Conservation (phyloP, 2,329 filamentous ascomycete species). For the Fusarium torreyae region DNA sequence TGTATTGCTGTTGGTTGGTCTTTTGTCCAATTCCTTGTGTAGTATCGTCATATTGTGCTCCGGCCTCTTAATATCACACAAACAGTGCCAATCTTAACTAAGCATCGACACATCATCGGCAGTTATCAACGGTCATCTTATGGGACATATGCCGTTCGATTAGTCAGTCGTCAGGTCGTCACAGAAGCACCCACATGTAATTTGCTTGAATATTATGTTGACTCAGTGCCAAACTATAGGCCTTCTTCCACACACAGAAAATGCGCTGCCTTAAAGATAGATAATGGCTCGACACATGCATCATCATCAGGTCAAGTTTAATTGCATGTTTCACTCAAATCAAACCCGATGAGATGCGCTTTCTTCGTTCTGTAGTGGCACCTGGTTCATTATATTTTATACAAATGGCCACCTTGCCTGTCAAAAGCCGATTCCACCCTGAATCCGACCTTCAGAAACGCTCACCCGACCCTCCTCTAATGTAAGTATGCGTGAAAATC, state of each 20-base stretch:
- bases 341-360: background rate
- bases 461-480: slow-evolving; percentile 20
- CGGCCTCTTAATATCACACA: slow-evolving; percentile 4
- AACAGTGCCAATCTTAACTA: background rate
- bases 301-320: background rate
- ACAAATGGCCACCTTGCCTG: slow-evolving; percentile 24
- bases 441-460: slow-evolving; percentile 11
- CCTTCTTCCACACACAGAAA: background rate
- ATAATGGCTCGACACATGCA: background rate
- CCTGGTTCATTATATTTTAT: slow-evolving; percentile 36
- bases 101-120: background rate
- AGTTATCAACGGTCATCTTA: background rate
- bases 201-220: background rate
- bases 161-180: too few relatives aligned
- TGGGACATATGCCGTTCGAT: too few relatives aligned
- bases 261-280: background rate
- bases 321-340: slow-evolving; percentile 5
- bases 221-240: background rate
- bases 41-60: slow-evolving; percentile 13
- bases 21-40: background rate
- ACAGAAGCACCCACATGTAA: background rate
- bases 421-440: slow-evolving; percentile 15
- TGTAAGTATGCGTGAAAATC: slow-evolving; percentile 32
- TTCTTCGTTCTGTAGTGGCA: slow-evolving; percentile 39
- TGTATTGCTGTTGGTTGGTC: background rate